These are phyloP conservation scores for Erodium maritimum DNA, from an alignment of 345 rosid species.

Conservation along the genomic window DNA sequence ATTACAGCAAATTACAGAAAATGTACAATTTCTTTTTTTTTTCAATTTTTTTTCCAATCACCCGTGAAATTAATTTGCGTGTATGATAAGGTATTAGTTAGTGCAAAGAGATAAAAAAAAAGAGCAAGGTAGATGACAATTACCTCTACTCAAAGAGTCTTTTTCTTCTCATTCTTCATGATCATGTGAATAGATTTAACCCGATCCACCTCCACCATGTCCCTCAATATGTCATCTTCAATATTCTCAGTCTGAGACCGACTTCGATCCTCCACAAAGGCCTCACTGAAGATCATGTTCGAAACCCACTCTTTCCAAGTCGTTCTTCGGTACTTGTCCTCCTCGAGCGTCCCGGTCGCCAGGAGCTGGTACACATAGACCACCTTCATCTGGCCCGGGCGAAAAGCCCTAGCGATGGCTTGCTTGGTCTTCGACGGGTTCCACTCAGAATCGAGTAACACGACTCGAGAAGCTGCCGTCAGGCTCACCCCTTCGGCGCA, in stretches of 20 bases:
- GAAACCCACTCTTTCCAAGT: conserved; percentile 99
- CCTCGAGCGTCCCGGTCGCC: conserved; percentile 70
- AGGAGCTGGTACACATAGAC: conserved; percentile 88
- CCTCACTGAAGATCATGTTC: conserved; percentile 90
- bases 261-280: conserved; percentile 78
- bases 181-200: conserved; percentile 90
- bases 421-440: conserved; percentile 95
- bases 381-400: conserved; percentile 85
- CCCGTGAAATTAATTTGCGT: too few species aligned
- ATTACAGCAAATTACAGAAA: too few species aligned
- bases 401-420: conserved; percentile 82
- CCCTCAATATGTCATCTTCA: conserved; percentile 77
- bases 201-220: conserved; percentile 74
- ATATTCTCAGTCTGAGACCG: conserved; percentile 85
- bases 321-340: conserved; percentile 78
- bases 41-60: too few species aligned
- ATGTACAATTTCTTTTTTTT: too few species aligned
- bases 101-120: too few species aligned
- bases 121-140: too few species aligned
- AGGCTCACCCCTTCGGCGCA: conserved; percentile 94
- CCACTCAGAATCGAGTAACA: conserved; percentile 74
- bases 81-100: too few species aligned
- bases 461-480: conserved; percentile 89
- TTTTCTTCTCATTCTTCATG: conserved; percentile 92
- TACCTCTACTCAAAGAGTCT: conserved; percentile 30